Evolutionary conservation across 768 basidiomycete genomes (phyloP).

Genomic region (Sporobolomyces roseus): DNA sequence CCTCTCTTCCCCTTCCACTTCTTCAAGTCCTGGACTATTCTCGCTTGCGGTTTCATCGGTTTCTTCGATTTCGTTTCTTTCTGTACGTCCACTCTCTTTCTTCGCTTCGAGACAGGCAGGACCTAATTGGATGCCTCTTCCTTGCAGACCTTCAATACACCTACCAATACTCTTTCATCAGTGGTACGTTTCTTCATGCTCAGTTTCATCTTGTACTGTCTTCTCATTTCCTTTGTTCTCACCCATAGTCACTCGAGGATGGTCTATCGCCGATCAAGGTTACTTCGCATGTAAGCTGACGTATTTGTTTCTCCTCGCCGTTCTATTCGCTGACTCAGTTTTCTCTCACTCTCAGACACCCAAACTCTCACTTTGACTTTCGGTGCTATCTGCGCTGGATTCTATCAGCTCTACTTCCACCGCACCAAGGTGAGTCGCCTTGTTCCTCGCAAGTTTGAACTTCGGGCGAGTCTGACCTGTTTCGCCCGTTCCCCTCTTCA

Average conservation of each 20-base stretch:
- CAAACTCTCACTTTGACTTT: constrained; percentile 53
- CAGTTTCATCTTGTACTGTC: background rate
- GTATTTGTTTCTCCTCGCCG: too few relatives aligned
- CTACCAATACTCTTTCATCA: constrained; percentile 68
- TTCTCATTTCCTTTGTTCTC: background rate
- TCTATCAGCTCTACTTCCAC: constrained; percentile 56
- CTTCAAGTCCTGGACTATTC: constrained; percentile 59
- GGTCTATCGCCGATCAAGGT: constrained; percentile 46
- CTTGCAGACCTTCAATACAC: constrained; percentile 61
- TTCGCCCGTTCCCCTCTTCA: background rate
- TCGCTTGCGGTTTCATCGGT: constrained; percentile 61
- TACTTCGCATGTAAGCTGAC: constrained; percentile 54
- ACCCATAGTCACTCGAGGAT: constrained; percentile 25
- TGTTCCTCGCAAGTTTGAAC: background rate
- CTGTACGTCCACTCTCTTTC: background rate
- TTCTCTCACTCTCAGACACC: constrained; percentile 5
- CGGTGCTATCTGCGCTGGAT: constrained; percentile 62
- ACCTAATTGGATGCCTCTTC: background rate
- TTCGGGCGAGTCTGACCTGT: background rate
- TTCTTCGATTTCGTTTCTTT: constrained; percentile 60
- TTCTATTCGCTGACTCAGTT: background rate
- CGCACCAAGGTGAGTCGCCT: constrained; percentile 57
- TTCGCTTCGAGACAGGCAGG: too few relatives aligned
- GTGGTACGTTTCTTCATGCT: background rate
- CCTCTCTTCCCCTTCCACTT: constrained; percentile 65